phyloP scores from a whole-genome alignment of 1,284 basidiomycete genomes.

The Heterobasidion parviporum region DNA sequence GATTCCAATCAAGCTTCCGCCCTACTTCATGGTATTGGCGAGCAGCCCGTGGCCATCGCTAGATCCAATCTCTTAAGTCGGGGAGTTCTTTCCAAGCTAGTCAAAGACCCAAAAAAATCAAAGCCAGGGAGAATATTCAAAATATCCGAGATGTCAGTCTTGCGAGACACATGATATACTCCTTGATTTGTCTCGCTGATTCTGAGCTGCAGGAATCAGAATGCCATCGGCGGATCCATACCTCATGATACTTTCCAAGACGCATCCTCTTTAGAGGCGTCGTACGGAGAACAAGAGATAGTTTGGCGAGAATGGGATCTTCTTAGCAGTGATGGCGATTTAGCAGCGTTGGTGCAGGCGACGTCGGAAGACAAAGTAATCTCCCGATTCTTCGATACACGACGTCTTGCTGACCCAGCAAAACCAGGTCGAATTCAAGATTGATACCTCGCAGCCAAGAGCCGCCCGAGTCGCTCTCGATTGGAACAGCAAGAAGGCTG shows the following conservation, averaged over 20 bases:
- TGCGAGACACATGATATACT: no score
- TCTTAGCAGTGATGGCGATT: constrained; percentile 64
- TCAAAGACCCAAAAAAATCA: constrained; percentile 51
- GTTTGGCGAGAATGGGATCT: constrained; percentile 67
- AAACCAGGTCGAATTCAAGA: constrained; percentile 51
- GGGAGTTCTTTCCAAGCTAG: constrained; percentile 56
- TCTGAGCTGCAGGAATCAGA: constrained; percentile 47
- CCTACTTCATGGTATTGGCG: constrained; percentile 48
- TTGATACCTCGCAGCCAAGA: constrained; percentile 57
- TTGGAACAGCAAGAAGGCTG: constrained; percentile 82
- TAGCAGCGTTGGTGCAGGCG: constrained; percentile 61
- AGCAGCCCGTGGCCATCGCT: constrained; percentile 41
- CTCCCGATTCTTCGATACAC: background rate
- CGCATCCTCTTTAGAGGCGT: constrained; percentile 53
- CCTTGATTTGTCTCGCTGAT: background rate
- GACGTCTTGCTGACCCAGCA: background rate
- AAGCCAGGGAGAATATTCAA: constrained; percentile 65
- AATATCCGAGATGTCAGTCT: constrained; percentile 53
- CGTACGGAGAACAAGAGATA: constrained; percentile 34
- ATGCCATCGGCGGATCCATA: constrained; percentile 57
- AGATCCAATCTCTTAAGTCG: constrained; percentile 51
- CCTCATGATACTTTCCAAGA: constrained; percentile 59
- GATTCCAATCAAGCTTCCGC: constrained; percentile 45
- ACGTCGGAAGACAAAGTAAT: constrained; percentile 53
- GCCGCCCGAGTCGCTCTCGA: constrained; percentile 47